Conservation (phyloP, 2,329 filamentous ascomycete species). For the Ascochyta koolunga region DNA sequence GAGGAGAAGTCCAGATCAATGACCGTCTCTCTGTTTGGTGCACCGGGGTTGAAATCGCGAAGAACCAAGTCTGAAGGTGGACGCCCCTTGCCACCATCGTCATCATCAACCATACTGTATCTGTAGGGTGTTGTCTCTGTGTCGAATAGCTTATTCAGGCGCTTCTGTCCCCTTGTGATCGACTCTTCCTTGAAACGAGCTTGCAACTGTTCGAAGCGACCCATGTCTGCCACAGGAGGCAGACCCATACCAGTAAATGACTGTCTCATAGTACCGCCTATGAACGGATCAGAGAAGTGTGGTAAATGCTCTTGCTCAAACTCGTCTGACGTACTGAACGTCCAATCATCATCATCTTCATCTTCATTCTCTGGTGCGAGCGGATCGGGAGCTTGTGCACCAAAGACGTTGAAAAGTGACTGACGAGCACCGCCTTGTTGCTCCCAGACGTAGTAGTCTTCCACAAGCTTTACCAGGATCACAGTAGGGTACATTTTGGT, state of each 20-base stretch:
- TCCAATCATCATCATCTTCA: slow-evolving; percentile 63
- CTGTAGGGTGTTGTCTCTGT: slow-evolving; percentile 62
- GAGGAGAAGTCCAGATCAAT: slow-evolving; percentile 65
- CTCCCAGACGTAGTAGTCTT: slow-evolving; percentile 78
- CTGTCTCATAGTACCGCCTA: slow-evolving; percentile 35
- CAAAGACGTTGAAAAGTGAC: slow-evolving; percentile 66
- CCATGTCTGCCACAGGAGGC: slow-evolving; percentile 41
- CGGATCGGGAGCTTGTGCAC: slow-evolving; percentile 62
- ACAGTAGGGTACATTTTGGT: slow-evolving; percentile 67
- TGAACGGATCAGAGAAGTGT: slow-evolving; percentile 55
- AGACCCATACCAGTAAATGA: slow-evolving; percentile 44
- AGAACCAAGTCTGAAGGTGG: slow-evolving; percentile 63
- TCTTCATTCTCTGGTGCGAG: slow-evolving; percentile 51
- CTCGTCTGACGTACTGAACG: slow-evolving; percentile 68
- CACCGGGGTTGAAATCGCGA: slow-evolving; percentile 51
- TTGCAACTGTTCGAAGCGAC: slow-evolving; percentile 48
- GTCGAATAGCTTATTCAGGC: slow-evolving; percentile 64
- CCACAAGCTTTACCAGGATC: slow-evolving; percentile 68
- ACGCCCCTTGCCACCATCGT: slow-evolving; percentile 48
- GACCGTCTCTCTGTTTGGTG: slow-evolving; percentile 56
- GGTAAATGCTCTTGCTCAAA: slow-evolving; percentile 57
- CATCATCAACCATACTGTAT: slow-evolving; percentile 60
- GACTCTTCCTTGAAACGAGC: slow-evolving; percentile 63
- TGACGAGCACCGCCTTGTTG: slow-evolving; percentile 72
- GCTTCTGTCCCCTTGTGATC: slow-evolving; percentile 62